Evolutionary conservation across 2,329 filamentous ascomycete species (phyloP).

Genomic region (Fusarium sp.): DNA sequence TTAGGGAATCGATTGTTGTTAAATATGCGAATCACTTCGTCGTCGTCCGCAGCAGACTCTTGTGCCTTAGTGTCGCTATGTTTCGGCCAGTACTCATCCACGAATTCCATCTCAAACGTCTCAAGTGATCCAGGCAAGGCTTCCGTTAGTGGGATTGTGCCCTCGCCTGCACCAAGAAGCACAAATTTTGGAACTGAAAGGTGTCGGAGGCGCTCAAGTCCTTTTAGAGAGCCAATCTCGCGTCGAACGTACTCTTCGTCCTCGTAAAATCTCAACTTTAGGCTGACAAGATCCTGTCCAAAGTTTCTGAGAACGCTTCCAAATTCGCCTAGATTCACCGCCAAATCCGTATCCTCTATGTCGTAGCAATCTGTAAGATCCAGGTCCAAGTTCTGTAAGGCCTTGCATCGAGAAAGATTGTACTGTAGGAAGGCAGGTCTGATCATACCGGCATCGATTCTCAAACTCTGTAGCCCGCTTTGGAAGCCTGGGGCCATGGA

Average conservation of each 20-base stretch:
- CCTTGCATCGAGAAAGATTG: not conserved
- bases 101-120: not conserved
- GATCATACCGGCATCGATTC: not conserved
- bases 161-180: not conserved
- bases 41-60: not conserved
- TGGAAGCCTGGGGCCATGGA: not conserved
- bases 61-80: too few species aligned
- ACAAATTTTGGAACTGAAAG: not conserved
- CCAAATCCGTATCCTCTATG: too few species aligned
- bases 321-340: not conserved
- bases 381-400: not conserved
- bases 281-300: not conserved
- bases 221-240: not conserved
- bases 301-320: not conserved
- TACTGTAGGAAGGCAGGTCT: not conserved
- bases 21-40: not conserved
- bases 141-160: not conserved
- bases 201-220: not conserved
- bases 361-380: not conserved
- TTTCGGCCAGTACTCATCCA: not conserved
- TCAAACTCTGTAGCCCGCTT: not conserved
- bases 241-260: not conserved
- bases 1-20: not conserved
- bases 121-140: not conserved
- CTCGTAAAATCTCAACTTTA: not conserved